These are phyloP conservation scores for Metschnikowia chrysomelidarum DNA, from an alignment of 805 yeast genomes.

Conservation along the genomic window DNA sequence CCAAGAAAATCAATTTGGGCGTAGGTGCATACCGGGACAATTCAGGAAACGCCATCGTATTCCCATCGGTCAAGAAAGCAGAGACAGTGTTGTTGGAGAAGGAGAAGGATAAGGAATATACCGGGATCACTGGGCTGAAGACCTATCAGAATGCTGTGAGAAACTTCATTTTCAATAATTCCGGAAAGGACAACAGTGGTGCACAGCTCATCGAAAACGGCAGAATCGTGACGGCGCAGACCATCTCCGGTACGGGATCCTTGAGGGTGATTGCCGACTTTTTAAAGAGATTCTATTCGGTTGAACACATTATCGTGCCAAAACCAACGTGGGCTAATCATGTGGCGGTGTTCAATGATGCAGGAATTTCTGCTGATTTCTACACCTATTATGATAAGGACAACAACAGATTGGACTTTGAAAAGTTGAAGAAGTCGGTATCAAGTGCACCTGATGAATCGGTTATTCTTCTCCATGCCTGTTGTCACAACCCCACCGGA, in stretches of 20 bases:
- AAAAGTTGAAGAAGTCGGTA: constrained; percentile 60
- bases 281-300: constrained; percentile 55
- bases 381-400: constrained; percentile 70
- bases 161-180: constrained; percentile 66
- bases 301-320: constrained; percentile 65
- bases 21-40: constrained; percentile 95
- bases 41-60: constrained; percentile 82
- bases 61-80: constrained; percentile 72
- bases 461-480: constrained; percentile 80
- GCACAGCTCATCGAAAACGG: constrained; percentile 53
- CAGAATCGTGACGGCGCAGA: constrained; percentile 80
- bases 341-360: constrained; percentile 69
- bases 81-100: constrained; percentile 49
- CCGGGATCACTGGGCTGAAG: constrained; percentile 79
- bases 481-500: constrained; percentile 98
- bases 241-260: constrained; percentile 95
- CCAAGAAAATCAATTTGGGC: constrained; percentile 62
- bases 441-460: constrained; percentile 54
- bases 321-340: constrained; percentile 97
- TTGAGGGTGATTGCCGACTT: constrained; percentile 82
- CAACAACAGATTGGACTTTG: constrained; percentile 63
- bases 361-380: constrained; percentile 61
- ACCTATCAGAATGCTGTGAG: constrained; percentile 65
- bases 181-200: constrained; percentile 51
- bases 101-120: constrained; percentile 75